Base-by-base conservation (phyloP, 2,329 filamentous ascomycete genomes). In the Aspergillus quadrilineatus region DNA sequence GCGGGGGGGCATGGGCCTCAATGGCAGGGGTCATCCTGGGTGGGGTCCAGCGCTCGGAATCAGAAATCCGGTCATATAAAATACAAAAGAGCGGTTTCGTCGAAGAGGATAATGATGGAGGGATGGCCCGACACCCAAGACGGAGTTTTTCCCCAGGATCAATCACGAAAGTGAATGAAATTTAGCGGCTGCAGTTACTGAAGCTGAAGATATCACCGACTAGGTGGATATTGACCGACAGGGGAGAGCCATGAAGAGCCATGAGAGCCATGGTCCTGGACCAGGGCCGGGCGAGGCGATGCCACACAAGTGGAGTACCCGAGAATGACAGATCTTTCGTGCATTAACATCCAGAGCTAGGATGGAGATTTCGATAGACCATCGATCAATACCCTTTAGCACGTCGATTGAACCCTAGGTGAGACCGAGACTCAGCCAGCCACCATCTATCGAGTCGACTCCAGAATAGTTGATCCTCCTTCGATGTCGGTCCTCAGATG, bases 301-400 rank as follows among this genome's bases (percentile, higher is more conserved):
- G 53, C 45, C 47, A 41, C 55, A 56, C 41, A 39, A 39, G 39
- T 28, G 26, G 44, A 42, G 42, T 26, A 48, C 15, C n/a, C 36
- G 26, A 50, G 43, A 57, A 53, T 60, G 61, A 58, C 56, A 60
- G 59, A 62, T 62, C 53, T 56, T 55, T 36, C 50, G 32, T 59
- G 62, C 56, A 63, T 60, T 57, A 42, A 53, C 36, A 36, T 36
- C 30, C 28, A 17, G 39, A 44, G 29, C 15, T 45, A 30, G 26
- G 12, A 8, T 10, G 42, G 42, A 10, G 9, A 12, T 28, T 15
- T 14, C 22, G 26, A 28, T 28, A 28, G 26, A 28, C 26, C 5
- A 28, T 28, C 26, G 26, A 28, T 28, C 26, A 28, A 5, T 4
- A 5, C 26, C 4, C 26, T 28, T 28, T 28, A 5, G 26, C 26